Evolutionary conservation across 1,284 basidiomycete species (phyloP), one percentile per base, ranked within the genome.

Genomic region (Coniferiporia weirii): DNA sequence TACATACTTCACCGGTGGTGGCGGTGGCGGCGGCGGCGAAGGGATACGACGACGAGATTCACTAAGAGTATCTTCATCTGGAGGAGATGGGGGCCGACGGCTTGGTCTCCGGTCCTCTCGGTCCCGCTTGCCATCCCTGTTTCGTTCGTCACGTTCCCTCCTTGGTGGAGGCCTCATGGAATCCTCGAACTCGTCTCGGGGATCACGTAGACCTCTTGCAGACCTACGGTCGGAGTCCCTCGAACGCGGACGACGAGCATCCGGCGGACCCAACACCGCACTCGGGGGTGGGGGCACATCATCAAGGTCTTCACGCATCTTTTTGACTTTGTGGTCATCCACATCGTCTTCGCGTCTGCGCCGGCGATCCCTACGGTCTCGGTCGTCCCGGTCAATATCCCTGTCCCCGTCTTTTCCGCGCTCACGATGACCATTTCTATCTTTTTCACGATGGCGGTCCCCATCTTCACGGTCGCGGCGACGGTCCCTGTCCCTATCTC

Each of bases 101-200:
- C 50, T 65, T 61, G 66, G 59, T 71, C 69, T 43, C 68, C 22
- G 72, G 54, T 60, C 66, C n/a, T 67, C 60, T 52, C 35, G 69
- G 61, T 69, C 69, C 59, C 68, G 73, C 59, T 68, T 71, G 60
- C 59, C 69, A 36, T 66, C 64, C 54, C 66, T 62, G 40, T 4
- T 40, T 40, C 38, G 9, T 10, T 40, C 38, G 38, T 79, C 78
- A 58, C 67, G 73, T 54, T 74, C 75, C 62, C 67, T 72, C 64
- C 73, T 71, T 57, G 69, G 72, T 60, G 75, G 76, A 50, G 74
- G 72, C 43, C 59, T 56, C 36, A 45, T 34, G 20, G 72, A 68
- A 60, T 84, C 84, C 61, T 85, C 83, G 56, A 78, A 73, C 64
- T 86, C 85, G 63, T 87, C 85, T 56, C 81, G 76, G 62, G 78